A percentile compares a stretch with the other conserved stretches of the same genome.
Evolutionary conservation across 129 eudicot genomes (phyloP).

Genomic region (Erigeron canadensis): DNA sequence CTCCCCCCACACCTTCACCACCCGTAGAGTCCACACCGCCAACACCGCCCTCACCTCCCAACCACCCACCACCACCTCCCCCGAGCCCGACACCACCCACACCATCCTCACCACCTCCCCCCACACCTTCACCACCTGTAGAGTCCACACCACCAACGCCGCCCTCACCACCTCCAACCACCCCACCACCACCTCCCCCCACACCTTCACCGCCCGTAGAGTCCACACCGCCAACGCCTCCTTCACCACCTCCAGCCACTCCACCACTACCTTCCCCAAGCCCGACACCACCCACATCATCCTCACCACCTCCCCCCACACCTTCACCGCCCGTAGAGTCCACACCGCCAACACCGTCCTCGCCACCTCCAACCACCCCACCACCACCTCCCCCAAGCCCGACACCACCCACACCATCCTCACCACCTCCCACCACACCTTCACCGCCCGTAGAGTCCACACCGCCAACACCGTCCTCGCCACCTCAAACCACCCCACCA

Average conservation of each 20-base stretch:
- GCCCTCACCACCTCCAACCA: neutral
- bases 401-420: neutral
- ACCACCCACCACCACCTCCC: neutral
- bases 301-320: constrained; percentile 5
- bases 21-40: constrained; percentile 2
- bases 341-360: neutral
- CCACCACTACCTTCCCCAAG: neutral
- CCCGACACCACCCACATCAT: neutral
- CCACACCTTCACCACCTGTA: neutral
- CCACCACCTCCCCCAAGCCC: neutral
- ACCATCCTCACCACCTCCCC: neutral
- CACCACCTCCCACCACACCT: constrained; percentile 16
- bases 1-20: constrained; percentile 26
- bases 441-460: constrained; percentile 11
- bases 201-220: constrained; percentile 3
- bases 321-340: constrained; percentile 6
- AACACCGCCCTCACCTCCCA: neutral
- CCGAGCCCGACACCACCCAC: constrained; percentile 13
- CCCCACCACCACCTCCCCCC: neutral
- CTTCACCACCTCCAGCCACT: constrained; percentile 11
- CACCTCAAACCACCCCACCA: neutral
- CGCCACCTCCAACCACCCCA: neutral
- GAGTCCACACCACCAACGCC: constrained; percentile 8
- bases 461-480: constrained; percentile 12
- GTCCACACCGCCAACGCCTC: constrained; percentile 4